phyloP scores from a whole-genome alignment of 2,329 filamentous ascomycete species.

The Pseudogymnoascus pannorum region DNA sequence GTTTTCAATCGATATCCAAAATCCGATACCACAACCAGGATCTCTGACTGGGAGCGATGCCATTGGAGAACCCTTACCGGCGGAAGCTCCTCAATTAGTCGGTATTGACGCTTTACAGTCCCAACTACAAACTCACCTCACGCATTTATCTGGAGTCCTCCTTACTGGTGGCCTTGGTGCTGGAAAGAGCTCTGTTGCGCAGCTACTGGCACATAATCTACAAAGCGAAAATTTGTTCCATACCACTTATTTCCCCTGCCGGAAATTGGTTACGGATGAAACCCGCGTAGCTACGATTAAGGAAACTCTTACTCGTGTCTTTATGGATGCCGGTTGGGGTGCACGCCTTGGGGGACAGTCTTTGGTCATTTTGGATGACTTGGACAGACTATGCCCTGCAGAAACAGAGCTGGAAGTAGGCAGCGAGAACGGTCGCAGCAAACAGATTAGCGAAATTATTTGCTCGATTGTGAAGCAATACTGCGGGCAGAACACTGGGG shows the following conservation, averaged over 20 bases:
- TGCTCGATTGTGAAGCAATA: slow-evolving; percentile 78
- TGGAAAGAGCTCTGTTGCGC: slow-evolving; percentile 78
- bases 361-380: slow-evolving; percentile 81
- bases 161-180: slow-evolving; percentile 83
- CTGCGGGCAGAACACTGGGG: slow-evolving; percentile 68
- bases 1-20: slow-evolving; percentile 66
- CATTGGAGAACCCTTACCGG: slow-evolving; percentile 49
- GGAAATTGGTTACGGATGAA: slow-evolving; percentile 83
- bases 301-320: slow-evolving; percentile 74
- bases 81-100: slow-evolving; percentile 55
- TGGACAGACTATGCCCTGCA: slow-evolving; percentile 85
- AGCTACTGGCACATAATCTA: slow-evolving; percentile 66
- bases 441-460: slow-evolving; percentile 85
- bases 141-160: slow-evolving; percentile 81
- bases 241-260: slow-evolving; percentile 78
- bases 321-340: slow-evolving; percentile 87
- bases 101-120: slow-evolving; percentile 74
- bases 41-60: slow-evolving; percentile 40
- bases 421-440: slow-evolving; percentile 85
- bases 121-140: slow-evolving; percentile 67
- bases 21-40: slow-evolving; percentile 59
- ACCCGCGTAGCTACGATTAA: slow-evolving; percentile 85
- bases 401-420: slow-evolving; percentile 93
- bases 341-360: slow-evolving; percentile 77
- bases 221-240: slow-evolving; percentile 70